These are phyloP conservation scores for Phycomyces blakesleeanus DNA, from an alignment of 192 early-diverging fungal species.

Conservation along the genomic window DNA sequence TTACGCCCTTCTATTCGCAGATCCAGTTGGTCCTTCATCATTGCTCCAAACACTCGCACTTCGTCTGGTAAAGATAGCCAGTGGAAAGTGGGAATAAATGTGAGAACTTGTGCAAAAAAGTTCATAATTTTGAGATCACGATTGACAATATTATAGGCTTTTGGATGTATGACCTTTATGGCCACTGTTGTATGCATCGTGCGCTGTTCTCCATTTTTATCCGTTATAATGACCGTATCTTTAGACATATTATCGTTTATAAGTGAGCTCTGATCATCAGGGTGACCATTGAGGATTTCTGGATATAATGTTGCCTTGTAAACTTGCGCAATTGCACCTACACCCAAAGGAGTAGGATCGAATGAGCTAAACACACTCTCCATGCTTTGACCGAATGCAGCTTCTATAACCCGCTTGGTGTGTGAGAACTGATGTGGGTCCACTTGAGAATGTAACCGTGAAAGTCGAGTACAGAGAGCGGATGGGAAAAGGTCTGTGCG, in stretches of 20 bases:
- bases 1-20: conserved; percentile 77
- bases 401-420: conserved; percentile 63
- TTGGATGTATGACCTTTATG: conserved; percentile 91
- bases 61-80: conserved; percentile 91
- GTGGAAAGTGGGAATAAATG: conserved; percentile 69
- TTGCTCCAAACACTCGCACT: conserved; percentile 78
- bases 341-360: conserved; percentile 74
- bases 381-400: conserved; percentile 60
- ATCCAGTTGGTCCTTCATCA: conserved; percentile 93
- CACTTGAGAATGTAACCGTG: conserved; percentile 78
- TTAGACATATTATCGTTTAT: neutral
- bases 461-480: conserved; percentile 70
- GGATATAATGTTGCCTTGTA: conserved; percentile 56
- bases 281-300: conserved; percentile 20
- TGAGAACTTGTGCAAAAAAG: conserved; percentile 60
- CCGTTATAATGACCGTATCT: conserved; percentile 17
- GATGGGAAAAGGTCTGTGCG: conserved; percentile 81
- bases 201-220: conserved; percentile 16
- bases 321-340: conserved; percentile 95
- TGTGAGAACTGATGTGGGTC: conserved; percentile 68
- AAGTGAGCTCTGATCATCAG: conserved; percentile 16
- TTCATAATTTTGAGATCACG: conserved; percentile 83
- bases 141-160: conserved; percentile 59
- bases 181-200: conserved; percentile 57
- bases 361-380: conserved; percentile 79